Evolutionary conservation across 495 filamentous ascomycete genomes (phyloP).

Genomic region (Aspergillus egyptiacus): DNA sequence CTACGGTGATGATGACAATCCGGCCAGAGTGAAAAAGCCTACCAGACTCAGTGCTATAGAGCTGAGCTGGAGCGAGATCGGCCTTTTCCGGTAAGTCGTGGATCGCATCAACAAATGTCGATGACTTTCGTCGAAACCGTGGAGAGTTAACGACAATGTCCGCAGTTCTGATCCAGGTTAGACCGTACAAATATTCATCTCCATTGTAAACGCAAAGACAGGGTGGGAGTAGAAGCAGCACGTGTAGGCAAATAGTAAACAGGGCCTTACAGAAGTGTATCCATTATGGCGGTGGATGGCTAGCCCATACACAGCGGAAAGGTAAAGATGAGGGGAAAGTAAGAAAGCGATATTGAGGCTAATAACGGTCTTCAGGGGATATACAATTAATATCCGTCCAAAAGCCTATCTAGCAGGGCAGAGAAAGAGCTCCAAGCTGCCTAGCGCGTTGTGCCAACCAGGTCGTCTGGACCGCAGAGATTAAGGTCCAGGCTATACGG

Average conservation of each 20-base stretch:
- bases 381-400: not conserved
- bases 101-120: conserved; percentile 94
- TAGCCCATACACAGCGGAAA: not conserved
- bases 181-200: not conserved
- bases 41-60: conserved; percentile 97
- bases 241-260: not conserved
- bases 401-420: not conserved
- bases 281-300: conserved; percentile 47
- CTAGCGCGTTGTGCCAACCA: not conserved
- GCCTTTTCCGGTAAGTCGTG: conserved; percentile 84
- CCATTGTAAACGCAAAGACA: not conserved
- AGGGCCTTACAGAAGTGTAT: conserved; percentile 67
- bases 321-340: not conserved
- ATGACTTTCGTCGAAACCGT: conserved; percentile 78
- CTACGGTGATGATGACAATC: conserved; percentile 96
- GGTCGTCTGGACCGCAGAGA: not conserved
- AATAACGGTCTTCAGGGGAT: not conserved
- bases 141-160: conserved; percentile 83
- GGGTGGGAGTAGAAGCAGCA: not conserved
- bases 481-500: no score
- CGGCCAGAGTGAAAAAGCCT: conserved; percentile 94
- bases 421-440: not conserved
- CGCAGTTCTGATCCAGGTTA: conserved; percentile 53
- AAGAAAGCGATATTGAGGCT: not conserved
- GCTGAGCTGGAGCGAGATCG: conserved; percentile 87